phyloP scores from a whole-genome alignment of 1,284 basidiomycete species.

The Cystobasidiaceae sp. region DNA sequence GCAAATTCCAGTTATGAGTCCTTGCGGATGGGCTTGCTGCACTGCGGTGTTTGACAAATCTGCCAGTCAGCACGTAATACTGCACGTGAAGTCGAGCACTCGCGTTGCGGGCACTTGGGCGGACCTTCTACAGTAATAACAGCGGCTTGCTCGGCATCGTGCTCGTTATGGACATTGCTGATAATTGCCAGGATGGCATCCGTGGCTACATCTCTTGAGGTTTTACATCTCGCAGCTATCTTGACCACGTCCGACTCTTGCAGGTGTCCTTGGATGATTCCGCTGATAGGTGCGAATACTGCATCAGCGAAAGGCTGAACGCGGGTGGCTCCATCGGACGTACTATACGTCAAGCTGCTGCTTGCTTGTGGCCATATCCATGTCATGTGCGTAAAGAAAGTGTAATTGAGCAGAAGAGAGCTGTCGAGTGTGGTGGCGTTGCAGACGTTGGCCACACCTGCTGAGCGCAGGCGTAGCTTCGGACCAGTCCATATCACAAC shows the following conservation, averaged over 20 bases:
- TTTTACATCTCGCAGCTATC: slow-evolving; percentile 19
- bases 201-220: neutral
- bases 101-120: neutral
- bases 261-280: neutral
- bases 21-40: neutral
- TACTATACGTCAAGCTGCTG: slow-evolving; percentile 5
- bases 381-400: too few relatives aligned
- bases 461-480: too few relatives aligned
- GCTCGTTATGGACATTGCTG: slow-evolving; percentile 14
- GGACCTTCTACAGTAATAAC: slow-evolving; percentile 8
- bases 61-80: too few relatives aligned
- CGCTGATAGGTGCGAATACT: neutral
- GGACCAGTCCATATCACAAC: too few relatives aligned
- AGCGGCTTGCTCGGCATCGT: slow-evolving; percentile 19
- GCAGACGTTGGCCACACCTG: too few relatives aligned
- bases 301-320: too few relatives aligned
- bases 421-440: too few relatives aligned
- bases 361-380: too few relatives aligned
- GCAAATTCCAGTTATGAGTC: neutral
- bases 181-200: slow-evolving; percentile 17
- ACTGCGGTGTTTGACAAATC: too few relatives aligned
- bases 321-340: too few relatives aligned
- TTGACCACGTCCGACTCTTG: slow-evolving; percentile 15
- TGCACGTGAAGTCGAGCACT: too few relatives aligned
- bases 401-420: too few relatives aligned